Evolutionary conservation across 306 rosid species (phyloP).

Genomic region (Trifolium subterraneum): DNA sequence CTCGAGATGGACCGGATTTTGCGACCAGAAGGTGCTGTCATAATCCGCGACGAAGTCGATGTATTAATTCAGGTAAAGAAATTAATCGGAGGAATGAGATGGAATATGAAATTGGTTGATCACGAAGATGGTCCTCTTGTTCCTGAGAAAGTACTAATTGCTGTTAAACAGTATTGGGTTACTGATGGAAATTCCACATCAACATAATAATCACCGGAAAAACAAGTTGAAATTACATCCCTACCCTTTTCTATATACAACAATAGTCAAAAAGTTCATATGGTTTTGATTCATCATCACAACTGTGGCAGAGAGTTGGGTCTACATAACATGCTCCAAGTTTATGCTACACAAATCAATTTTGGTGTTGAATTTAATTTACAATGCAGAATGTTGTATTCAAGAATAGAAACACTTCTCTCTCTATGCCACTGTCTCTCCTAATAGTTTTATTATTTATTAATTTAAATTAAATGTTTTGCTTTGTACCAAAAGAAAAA

Average conservation of each 20-base stretch:
- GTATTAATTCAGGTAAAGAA: constrained; percentile 74
- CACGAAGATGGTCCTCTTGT: constrained; percentile 97
- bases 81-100: constrained; percentile 81
- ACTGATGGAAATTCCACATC: constrained; percentile 67
- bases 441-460: constrained; percentile 6
- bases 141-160: constrained; percentile 84
- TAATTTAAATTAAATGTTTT: constrained; percentile 15
- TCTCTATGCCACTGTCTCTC: background rate
- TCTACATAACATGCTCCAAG: constrained; percentile 36
- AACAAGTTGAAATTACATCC: constrained; percentile 24
- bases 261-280: constrained; percentile 35
- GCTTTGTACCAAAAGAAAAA: background rate
- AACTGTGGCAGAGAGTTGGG: constrained; percentile 34
- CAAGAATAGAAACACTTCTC: background rate
- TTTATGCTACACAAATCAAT: constrained; percentile 39
- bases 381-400: constrained; percentile 33
- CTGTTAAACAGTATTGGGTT: constrained; percentile 96
- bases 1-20: constrained; percentile 93
- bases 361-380: constrained; percentile 41
- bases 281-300: constrained; percentile 42
- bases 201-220: constrained; percentile 45
- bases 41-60: constrained; percentile 88
- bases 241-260: constrained; percentile 13
- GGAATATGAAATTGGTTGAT: constrained; percentile 91
- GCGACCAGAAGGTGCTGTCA: constrained; percentile 93